Conservation (phyloP, 2,329 filamentous ascomycete genomes). For the Clonostachys sp. region DNA sequence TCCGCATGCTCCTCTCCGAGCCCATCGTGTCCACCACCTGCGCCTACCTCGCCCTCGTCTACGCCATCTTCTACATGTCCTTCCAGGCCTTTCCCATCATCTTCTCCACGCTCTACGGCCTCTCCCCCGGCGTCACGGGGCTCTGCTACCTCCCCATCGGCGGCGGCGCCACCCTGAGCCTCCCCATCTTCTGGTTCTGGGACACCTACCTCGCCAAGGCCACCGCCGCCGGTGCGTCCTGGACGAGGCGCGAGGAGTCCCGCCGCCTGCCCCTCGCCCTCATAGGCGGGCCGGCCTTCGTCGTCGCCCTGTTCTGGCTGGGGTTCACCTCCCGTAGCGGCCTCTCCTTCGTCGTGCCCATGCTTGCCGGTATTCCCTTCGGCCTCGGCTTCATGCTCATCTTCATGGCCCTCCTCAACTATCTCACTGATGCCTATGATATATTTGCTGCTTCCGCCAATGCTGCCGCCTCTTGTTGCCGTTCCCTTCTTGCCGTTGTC, state of each 20-base stretch:
- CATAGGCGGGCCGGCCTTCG: slow-evolving; percentile 62
- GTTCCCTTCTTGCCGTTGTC: slow-evolving; percentile 86
- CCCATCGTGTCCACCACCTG: slow-evolving; percentile 69
- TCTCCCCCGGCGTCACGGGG: slow-evolving; percentile 60
- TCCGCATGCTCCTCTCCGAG: slow-evolving; percentile 69
- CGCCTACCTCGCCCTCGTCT: slow-evolving; percentile 66
- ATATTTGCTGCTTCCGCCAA: slow-evolving; percentile 69
- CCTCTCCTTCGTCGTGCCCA: slow-evolving; percentile 49
- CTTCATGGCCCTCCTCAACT: slow-evolving; percentile 61
- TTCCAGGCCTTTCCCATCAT: slow-evolving; percentile 73
- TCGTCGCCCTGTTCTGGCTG: slow-evolving; percentile 54
- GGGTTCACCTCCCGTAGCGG: slow-evolving; percentile 48
- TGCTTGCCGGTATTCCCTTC: slow-evolving; percentile 57
- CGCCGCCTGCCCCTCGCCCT: slow-evolving; percentile 68
- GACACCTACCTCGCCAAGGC: slow-evolving; percentile 54
- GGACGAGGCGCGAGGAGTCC: slow-evolving; percentile 61
- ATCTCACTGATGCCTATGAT: slow-evolving; percentile 64
- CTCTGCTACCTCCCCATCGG: slow-evolving; percentile 67
- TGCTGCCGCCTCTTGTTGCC: slow-evolving; percentile 80
- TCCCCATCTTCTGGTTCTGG: slow-evolving; percentile 61
- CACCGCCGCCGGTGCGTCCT: slow-evolving; percentile 41
- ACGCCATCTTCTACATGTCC: slow-evolving; percentile 65
- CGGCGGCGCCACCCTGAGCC: slow-evolving; percentile 53
- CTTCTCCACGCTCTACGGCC: slow-evolving; percentile 58
- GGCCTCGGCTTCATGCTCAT: slow-evolving; percentile 58